Evolutionary conservation across 2,329 filamentous ascomycete species (phyloP).

Genomic region (Celoporthe dispersa): DNA sequence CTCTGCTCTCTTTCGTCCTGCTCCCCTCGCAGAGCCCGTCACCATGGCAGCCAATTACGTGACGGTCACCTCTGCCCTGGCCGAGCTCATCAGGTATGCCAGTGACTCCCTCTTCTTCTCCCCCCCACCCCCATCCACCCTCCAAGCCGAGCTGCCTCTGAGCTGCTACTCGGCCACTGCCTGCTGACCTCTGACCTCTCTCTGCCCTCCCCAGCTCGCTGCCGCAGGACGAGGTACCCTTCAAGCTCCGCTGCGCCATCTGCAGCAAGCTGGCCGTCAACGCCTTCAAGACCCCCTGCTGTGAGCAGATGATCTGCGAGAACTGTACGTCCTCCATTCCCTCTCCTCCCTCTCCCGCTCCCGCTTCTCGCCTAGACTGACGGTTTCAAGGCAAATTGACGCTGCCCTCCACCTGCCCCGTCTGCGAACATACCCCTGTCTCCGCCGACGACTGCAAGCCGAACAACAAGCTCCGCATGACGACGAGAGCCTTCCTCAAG

Average conservation of each 20-base stretch:
- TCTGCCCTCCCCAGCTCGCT: constrained; percentile 63
- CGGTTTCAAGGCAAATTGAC: constrained; percentile 71
- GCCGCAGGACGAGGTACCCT: constrained; percentile 84
- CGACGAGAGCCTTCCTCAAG: constrained; percentile 87
- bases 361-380: constrained; percentile 20
- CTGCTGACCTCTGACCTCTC: constrained; percentile 25
- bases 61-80: constrained; percentile 54
- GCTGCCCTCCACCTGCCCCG: constrained; percentile 79
- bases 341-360: neutral
- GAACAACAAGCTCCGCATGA: constrained; percentile 89
- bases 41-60: constrained; percentile 32
- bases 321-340: constrained; percentile 61
- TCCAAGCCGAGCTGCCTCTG: too few species aligned
- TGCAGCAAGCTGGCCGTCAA: constrained; percentile 92
- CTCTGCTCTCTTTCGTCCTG: neutral
- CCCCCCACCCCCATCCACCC: neutral
- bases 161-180: neutral
- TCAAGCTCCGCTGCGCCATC: constrained; percentile 91
- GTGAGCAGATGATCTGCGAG: constrained; percentile 93
- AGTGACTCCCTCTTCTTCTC: neutral
- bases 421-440: constrained; percentile 90
- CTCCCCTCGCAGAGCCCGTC: constrained; percentile 28
- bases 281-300: constrained; percentile 89
- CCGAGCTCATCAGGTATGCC: constrained; percentile 61
- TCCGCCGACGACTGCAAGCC: constrained; percentile 84